phyloP scores from a whole-genome alignment of 805 yeast genomes.

The Kodamaea neixiangensis region DNA sequence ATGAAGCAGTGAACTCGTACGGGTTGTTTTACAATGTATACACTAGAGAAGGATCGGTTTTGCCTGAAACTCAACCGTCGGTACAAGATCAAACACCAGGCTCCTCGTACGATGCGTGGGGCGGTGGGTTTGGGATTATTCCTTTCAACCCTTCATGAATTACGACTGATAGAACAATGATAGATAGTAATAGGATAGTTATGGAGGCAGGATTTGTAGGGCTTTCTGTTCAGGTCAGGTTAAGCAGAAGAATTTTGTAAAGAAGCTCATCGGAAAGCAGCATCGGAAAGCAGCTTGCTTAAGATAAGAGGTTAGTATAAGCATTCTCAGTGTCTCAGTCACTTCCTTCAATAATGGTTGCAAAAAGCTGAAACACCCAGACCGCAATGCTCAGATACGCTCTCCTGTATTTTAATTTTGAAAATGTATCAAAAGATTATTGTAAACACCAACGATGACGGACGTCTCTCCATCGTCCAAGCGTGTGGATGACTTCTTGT shows the following conservation, averaged over 20 bases:
- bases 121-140: slow-evolving; percentile 38
- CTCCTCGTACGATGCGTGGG: slow-evolving; percentile 31
- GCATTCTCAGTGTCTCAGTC: no score
- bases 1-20: slow-evolving; percentile 35
- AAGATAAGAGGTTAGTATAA: no score
- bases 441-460: slow-evolving; percentile 11
- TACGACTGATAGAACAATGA: neutral
- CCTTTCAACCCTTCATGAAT: slow-evolving; percentile 44
- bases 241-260: no score
- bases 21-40: slow-evolving; percentile 41
- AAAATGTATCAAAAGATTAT: neutral
- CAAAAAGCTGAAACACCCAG: neutral
- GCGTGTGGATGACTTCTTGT: slow-evolving; percentile 41
- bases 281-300: no score
- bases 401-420: neutral
- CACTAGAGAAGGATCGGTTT: slow-evolving; percentile 33
- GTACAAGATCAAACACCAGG: slow-evolving; percentile 11
- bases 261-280: no score
- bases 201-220: no score
- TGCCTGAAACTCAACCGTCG: slow-evolving; percentile 17
- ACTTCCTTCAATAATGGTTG: neutral
- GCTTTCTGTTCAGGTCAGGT: no score
- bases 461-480: slow-evolving; percentile 27
- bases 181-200: neutral
- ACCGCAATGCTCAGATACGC: neutral